Base-by-base conservation (phyloP, 805 yeast species). In the Yamadazyma takamatsuzukensis region DNA sequence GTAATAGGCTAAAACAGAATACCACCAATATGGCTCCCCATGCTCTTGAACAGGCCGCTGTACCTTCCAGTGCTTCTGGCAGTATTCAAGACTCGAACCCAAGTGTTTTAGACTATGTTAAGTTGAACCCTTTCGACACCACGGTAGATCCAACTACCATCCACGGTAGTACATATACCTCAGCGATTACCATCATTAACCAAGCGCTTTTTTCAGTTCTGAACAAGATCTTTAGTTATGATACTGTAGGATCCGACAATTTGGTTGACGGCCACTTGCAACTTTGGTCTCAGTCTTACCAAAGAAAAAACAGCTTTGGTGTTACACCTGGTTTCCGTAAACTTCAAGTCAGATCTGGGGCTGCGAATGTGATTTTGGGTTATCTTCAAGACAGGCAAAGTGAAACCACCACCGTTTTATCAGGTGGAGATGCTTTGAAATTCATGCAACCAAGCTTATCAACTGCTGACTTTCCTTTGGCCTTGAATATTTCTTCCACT, bases 331-430 rank as follows among this genome's bases (percentile, higher is more conserved):
- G 67, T 33, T 58, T 81, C 45, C 67, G 76, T 51, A 63, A 72
- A 42, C 57, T 81, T 36, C 87, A 88, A 51, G 74, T 85, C 36
- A 78, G 95, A 54, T 66, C 82, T 2, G 97, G 96, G 48, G 93
- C 96, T 19, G 85, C 90, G 28, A 72, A 78, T 41, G 74, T 84
- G 17, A 71, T 90, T 28, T 64, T 84, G 31, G 97, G 96, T 23
- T 89, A 80, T 60, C 56, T 76, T 33, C n/a, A n/a, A 4, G 15
- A 25, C 10, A 11, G 15, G 12, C 18, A 16, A 15, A 41, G 51
- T 26, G 51, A 49, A 29, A 45, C 56, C 16, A 47, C 55, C 40
- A 72, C 49, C 67, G 80, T 40, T 32, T 53, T 89, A 23, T 70
- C 80, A 29, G 80, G 89, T 25, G 74, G 86, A 18, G 75, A 76